Conservation (phyloP, 495 filamentous ascomycete species). For the Penicillium roqueforti region DNA sequence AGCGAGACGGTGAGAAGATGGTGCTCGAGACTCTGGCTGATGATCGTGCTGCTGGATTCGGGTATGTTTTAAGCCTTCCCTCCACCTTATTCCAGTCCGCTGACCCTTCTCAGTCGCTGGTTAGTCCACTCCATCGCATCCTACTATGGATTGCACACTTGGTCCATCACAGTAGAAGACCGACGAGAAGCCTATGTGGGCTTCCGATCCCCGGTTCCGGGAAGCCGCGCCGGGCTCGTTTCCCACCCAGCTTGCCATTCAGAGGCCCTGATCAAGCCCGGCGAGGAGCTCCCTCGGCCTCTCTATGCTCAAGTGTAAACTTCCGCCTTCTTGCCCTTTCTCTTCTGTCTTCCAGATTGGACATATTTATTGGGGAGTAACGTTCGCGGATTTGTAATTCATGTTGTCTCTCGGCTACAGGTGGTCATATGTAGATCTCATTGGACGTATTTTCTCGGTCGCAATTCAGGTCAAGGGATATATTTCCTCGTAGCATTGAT, state of each 20-base stretch:
- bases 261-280: slow-evolving; percentile 33
- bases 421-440: background rate
- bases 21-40: slow-evolving; percentile 72
- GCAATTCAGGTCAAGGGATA: background rate
- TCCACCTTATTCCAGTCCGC: background rate
- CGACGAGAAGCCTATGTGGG: slow-evolving; percentile 89
- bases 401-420: background rate
- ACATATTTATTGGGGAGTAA: background rate
- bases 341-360: background rate
- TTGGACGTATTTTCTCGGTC: slow-evolving; percentile 3
- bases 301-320: slow-evolving; percentile 57
- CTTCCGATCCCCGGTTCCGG: slow-evolving; percentile 44
- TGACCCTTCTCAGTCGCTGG: slow-evolving; percentile 61
- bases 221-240: slow-evolving; percentile 27
- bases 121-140: slow-evolving; percentile 87
- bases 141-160: slow-evolving; percentile 88
- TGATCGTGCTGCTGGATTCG: slow-evolving; percentile 74
- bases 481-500: background rate
- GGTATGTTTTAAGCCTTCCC: slow-evolving; percentile 50
- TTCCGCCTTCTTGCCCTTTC: background rate
- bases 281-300: slow-evolving; percentile 53
- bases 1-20: slow-evolving; percentile 62
- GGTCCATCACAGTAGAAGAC: slow-evolving; percentile 71
- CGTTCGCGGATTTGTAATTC: background rate
- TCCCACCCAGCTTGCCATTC: slow-evolving; percentile 25